Base-by-base conservation (phyloP, 208 protist genomes). In the Crithidia mellificae region DNA sequence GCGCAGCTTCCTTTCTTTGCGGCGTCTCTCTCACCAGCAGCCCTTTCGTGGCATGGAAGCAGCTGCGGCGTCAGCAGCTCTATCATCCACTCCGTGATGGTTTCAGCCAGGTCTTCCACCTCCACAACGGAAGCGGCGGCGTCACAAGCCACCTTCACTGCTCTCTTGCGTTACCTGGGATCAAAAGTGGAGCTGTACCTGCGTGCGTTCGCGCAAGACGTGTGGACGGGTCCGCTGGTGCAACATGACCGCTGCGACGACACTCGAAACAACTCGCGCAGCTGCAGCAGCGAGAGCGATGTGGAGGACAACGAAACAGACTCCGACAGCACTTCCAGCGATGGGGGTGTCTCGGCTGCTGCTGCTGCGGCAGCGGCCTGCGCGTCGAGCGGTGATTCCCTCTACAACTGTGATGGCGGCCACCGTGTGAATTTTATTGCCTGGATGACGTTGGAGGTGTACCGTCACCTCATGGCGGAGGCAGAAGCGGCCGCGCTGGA, bases 351-450 rank as follows among this genome's bases (percentile, higher is more conserved):
- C n/a, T n/a, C 34, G 11, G 11, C 34, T 11, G 34, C 34, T 38
- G 34, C 34, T 11, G 34, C 34, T 12, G 34, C 34, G 7, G 34
- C 34, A 38, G 34, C 34, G 5, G 34, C 34, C 7, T 12, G 34
- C 34, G 34, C 11, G 34, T 12, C n/a, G n/a, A n/a, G n/a, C n/a
- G n/a, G n/a, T n/a, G n/a, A n/a, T n/a, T n/a, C 34, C 20, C 34
- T 30, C 14, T 20, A 8, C 22, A 58, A 54, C 57, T 72, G 62
- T 9, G 77, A 67, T 55, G 55, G 59, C 0, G 57, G 62, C 6
- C 66, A 47, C 41, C 67, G 78, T 6, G 80, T 81, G 3, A 85
- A 81, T 54, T 88, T 91, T 64, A 63, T 88, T 58, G 66, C 74
- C 8, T 91, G 77, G 76, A 68, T 80, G 9, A 77, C 76, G 17